Evolutionary conservation across 352 stramenopile species (phyloP).

Genomic region (Globisporangium echinulatum): DNA sequence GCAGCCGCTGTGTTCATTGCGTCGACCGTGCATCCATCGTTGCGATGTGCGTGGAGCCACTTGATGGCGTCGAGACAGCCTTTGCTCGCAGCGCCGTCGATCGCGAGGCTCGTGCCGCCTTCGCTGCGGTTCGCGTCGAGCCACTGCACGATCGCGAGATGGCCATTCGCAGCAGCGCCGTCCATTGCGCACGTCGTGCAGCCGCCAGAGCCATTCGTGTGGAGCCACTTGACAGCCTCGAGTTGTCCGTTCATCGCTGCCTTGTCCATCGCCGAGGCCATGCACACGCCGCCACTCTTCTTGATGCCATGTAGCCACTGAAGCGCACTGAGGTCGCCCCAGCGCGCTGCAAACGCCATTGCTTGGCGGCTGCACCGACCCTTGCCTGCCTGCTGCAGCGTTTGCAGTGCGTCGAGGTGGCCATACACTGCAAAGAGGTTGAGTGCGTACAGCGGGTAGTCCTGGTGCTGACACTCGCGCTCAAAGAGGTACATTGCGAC

Average conservation of each 20-base stretch:
- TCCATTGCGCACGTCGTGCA: neutral
- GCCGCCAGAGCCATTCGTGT: neutral
- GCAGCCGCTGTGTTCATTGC: no score
- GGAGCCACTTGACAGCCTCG: neutral
- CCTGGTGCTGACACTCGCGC: neutral
- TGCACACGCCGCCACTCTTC: neutral
- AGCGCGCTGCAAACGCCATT: neutral
- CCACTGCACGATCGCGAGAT: no score
- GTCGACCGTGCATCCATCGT: no score
- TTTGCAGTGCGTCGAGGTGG: neutral
- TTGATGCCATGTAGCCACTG: no score
- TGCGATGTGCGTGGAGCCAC: no score
- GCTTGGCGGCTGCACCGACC: neutral
- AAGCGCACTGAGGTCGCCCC: no score
- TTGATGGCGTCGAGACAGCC: no score
- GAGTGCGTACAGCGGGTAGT: neutral
- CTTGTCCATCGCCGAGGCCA: neutral
- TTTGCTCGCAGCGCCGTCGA: no score
- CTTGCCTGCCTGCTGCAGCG: neutral
- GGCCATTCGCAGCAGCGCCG: no score
- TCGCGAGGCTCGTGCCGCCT: no score
- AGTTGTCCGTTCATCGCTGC: neutral
- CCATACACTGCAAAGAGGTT: neutral
- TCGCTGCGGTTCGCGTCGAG: no score
- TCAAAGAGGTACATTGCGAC: neutral